Percentiles rank a stretch among this genome's conserved stretches.
These are phyloP conservation scores for Hypoxylon sp. DNA, from an alignment of 2,329 filamentous ascomycete genomes.

Conservation along the genomic window DNA sequence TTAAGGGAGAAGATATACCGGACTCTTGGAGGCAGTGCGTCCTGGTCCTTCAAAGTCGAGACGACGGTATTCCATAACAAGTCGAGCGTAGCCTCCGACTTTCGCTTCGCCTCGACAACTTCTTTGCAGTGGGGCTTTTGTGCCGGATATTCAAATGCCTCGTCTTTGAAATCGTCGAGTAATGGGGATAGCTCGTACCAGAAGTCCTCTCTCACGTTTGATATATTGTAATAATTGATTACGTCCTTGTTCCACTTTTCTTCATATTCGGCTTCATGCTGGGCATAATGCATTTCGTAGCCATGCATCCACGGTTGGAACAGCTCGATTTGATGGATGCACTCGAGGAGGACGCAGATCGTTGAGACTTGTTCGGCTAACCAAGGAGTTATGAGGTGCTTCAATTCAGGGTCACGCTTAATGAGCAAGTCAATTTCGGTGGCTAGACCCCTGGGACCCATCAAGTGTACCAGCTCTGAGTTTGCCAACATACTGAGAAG, in stretches of 20 bases:
- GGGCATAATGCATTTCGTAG: neutral
- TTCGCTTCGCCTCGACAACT: constrained; percentile 1
- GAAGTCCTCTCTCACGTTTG: neutral
- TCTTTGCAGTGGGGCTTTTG: constrained; percentile 3
- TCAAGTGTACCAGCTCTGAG: neutral
- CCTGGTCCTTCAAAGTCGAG: neutral
- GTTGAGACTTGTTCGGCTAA: constrained; percentile 15
- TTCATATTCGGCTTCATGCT: neutral
- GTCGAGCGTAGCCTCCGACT: constrained; percentile 9
- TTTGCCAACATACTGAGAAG: neutral
- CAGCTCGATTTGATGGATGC: neutral
- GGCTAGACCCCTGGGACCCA: neutral
- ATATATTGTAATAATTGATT: too few relatives aligned
- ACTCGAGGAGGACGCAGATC: constrained; percentile 17
- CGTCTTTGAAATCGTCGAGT: neutral
- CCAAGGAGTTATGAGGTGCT: constrained; percentile 10
- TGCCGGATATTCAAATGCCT: constrained; percentile 3
- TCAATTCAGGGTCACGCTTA: constrained; percentile 6
- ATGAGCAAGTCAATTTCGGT: constrained; percentile 24
- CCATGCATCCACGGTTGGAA: constrained; percentile 17
- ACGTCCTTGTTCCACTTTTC: neutral
- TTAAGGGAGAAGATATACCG: neutral
- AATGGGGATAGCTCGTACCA: neutral
- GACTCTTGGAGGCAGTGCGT: neutral
- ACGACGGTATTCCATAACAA: constrained; percentile 14